phyloP scores from a whole-genome alignment of 345 rosid species.

The Populus pruinosa region DNA sequence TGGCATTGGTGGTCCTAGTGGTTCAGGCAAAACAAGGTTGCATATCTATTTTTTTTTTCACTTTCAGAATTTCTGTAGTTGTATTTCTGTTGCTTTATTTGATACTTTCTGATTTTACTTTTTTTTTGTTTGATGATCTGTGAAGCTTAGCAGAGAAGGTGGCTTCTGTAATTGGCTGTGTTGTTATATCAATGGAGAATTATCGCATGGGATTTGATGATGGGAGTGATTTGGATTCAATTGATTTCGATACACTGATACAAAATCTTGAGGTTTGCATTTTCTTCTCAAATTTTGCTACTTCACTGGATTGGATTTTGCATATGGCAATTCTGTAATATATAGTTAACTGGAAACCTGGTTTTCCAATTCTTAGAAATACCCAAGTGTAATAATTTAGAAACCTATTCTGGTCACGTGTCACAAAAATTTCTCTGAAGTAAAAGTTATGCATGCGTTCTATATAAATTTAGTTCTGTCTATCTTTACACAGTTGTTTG shows the following conservation, averaged over 20 bases:
- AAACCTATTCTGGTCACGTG: neutral
- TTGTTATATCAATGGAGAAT: constrained; percentile 95
- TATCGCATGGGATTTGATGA: constrained; percentile 79
- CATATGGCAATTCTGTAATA: constrained; percentile 1
- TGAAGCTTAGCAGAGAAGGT: constrained; percentile 98
- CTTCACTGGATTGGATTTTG: neutral
- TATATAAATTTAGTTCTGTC: neutral
- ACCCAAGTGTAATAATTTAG: neutral
- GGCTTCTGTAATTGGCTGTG: constrained; percentile 91
- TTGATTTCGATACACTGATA: constrained; percentile 82
- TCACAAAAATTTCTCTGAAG: neutral
- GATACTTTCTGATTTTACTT: constrained; percentile 5
- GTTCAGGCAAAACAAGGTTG: constrained; percentile 93
- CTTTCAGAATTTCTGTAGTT: neutral
- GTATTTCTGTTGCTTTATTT: constrained; percentile 1
- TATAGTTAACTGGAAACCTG: neutral
- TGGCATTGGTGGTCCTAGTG: constrained; percentile 98
- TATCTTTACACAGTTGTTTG: constrained; percentile 12
- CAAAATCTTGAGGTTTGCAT: constrained; percentile 74
- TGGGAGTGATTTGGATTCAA: constrained; percentile 76
- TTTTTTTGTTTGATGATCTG: constrained; percentile 28
- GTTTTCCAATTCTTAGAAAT: neutral
- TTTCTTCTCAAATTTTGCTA: neutral
- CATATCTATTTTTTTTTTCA: neutral
- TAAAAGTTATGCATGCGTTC: neutral